These are phyloP conservation scores for Ricinus communis DNA, from an alignment of 345 rosid genomes.

Conservation along the genomic window DNA sequence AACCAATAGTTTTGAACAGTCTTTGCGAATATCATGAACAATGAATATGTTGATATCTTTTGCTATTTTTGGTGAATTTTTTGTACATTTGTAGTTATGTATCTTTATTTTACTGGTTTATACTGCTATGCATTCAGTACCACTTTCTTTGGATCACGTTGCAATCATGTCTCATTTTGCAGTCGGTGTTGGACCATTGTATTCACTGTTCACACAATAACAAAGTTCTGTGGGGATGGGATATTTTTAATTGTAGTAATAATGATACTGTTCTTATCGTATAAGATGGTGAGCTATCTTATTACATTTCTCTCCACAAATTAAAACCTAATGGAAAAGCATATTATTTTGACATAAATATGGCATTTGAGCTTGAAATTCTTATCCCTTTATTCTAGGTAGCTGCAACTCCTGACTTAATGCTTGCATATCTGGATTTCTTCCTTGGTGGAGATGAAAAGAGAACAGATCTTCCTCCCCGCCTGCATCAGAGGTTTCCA, in stretches of 20 bases:
- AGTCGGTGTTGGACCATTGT: background rate
- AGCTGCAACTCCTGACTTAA: conserved; percentile 93
- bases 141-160: background rate
- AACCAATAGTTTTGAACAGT: too few species aligned
- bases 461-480: conserved; percentile 86
- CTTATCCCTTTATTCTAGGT: conserved; percentile 47
- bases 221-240: background rate
- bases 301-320: background rate
- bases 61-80: too few species aligned
- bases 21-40: too few species aligned
- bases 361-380: conserved; percentile 11
- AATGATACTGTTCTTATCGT: background rate
- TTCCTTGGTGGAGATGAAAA: conserved; percentile 99
- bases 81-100: too few species aligned
- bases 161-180: background rate
- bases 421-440: conserved; percentile 95
- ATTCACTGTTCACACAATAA: background rate
- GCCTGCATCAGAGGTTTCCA: conserved; percentile 72
- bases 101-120: background rate
- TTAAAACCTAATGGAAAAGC: background rate
- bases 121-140: background rate
- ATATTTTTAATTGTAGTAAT: background rate
- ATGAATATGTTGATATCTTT: too few species aligned
- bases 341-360: background rate
- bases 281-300: background rate